Evolutionary conservation across 106 monocot genomes (phyloP).

Genomic region (Allium sativum): DNA sequence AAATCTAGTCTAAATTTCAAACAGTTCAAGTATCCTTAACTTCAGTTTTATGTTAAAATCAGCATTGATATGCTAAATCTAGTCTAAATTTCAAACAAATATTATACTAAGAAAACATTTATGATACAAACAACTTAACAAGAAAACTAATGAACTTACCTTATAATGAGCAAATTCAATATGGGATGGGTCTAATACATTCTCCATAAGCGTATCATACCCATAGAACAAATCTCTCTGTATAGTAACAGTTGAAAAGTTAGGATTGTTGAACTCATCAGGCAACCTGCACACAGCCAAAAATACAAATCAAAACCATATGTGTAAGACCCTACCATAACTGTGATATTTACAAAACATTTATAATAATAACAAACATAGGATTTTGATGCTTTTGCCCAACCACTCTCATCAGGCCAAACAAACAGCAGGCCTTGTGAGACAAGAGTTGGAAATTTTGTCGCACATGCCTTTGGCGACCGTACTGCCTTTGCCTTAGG

Average conservation of each 20-base stretch:
- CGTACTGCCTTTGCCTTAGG: constrained; percentile 52
- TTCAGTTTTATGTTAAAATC: too few relatives aligned
- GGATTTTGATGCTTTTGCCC: constrained; percentile 66
- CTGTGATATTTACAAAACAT: constrained; percentile 10
- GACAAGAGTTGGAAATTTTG: constrained; percentile 65
- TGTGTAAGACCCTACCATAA: not conserved
- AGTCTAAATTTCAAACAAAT: too few relatives aligned
- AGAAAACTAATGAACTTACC: constrained; percentile 26
- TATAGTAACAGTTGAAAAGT: constrained; percentile 80
- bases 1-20: too few relatives aligned
- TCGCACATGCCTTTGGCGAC: constrained; percentile 52
- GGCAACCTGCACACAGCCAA: constrained; percentile 45
- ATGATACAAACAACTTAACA: not conserved
- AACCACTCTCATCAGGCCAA: constrained; percentile 95
- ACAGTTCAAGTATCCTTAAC: too few relatives aligned
- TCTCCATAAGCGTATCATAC: constrained; percentile 93
- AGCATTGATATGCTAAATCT: too few relatives aligned
- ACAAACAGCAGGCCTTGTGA: constrained; percentile 92
- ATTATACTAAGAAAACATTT: too few relatives aligned
- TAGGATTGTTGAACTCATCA: constrained; percentile 64
- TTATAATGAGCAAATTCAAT: constrained; percentile 98
- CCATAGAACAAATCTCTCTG: constrained; percentile 91
- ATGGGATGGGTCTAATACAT: constrained; percentile 96
- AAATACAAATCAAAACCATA: not conserved
- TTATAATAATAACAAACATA: constrained; percentile 57